Evolutionary conservation across 495 filamentous ascomycete genomes (phyloP).

Genomic region (Clohesyomyces aquaticus): DNA sequence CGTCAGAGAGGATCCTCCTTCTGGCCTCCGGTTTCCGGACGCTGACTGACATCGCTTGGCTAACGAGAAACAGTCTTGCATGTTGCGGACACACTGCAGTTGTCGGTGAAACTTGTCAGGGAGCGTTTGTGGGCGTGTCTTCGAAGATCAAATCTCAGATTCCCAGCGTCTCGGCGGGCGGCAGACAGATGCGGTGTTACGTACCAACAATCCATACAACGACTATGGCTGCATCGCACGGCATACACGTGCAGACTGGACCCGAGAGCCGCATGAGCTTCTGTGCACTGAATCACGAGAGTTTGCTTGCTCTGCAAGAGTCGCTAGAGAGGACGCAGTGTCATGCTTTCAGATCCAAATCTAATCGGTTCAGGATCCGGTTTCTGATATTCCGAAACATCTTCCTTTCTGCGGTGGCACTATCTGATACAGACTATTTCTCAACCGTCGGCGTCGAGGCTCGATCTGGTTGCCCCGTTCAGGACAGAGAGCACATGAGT

Average conservation of each 20-base stretch:
- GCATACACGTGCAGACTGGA: conserved; percentile 1
- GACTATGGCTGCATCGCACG: not conserved
- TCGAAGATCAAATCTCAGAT: not conserved
- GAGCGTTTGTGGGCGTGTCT: not conserved
- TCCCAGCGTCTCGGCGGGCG: not conserved
- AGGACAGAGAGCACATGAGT: conserved; percentile 1
- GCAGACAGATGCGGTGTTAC: not conserved
- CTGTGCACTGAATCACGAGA: not conserved
- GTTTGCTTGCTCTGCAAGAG: too few relatives aligned
- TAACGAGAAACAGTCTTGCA: conserved; percentile 1
- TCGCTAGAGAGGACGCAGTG: too few relatives aligned
- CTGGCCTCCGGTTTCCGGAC: conserved; percentile 8
- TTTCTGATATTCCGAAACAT: conserved; percentile 28
- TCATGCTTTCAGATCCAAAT: too few relatives aligned
- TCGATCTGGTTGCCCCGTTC: conserved; percentile 12
- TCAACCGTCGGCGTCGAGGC: conserved; percentile 9
- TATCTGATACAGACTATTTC: conserved; percentile 18
- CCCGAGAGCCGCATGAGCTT: conserved; percentile 1
- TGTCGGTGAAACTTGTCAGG: not conserved
- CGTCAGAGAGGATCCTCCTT: not conserved
- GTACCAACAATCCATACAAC: not conserved
- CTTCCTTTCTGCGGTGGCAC: conserved; percentile 1
- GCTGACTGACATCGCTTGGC: not conserved
- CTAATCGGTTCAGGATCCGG: too few relatives aligned
- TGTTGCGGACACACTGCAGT: not conserved